Evolutionary conservation across 1,284 basidiomycete genomes (phyloP).

Genomic region (Ustilago shanxiensis): DNA sequence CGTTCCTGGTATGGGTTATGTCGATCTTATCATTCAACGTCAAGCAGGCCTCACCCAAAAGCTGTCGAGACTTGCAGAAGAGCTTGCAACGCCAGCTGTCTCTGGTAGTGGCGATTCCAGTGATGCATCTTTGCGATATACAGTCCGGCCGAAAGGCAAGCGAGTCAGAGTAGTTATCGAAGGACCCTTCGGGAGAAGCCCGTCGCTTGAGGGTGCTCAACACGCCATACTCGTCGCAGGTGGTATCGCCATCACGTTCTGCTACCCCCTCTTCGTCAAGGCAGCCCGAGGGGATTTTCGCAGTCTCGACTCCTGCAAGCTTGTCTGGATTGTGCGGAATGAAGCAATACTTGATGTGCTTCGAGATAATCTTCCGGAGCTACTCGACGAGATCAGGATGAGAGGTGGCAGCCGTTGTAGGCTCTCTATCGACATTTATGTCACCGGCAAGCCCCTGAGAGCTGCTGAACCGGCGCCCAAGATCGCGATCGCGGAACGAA

Average conservation of each 20-base stretch:
- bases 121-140: slow-evolving; percentile 5
- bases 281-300: slow-evolving; percentile 13
- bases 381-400: slow-evolving; percentile 10
- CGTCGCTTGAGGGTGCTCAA: slow-evolving; percentile 8
- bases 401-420: slow-evolving; percentile 9
- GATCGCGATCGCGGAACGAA: neutral
- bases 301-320: slow-evolving; percentile 28
- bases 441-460: slow-evolving; percentile 7
- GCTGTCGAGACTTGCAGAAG: slow-evolving; percentile 10
- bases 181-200: slow-evolving; percentile 36
- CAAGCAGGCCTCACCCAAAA: slow-evolving; percentile 39
- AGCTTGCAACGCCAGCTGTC: neutral
- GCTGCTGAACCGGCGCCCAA: neutral
- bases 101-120: neutral
- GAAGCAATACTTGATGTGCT: slow-evolving; percentile 24
- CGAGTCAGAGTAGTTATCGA: slow-evolving; percentile 40
- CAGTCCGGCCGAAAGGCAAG: slow-evolving; percentile 9
- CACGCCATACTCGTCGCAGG: slow-evolving; percentile 37
- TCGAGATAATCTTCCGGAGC: slow-evolving; percentile 16
- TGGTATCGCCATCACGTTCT: slow-evolving; percentile 52
- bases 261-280: slow-evolving; percentile 35
- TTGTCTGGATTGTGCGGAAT: slow-evolving; percentile 40
- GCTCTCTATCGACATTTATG: slow-evolving; percentile 28
- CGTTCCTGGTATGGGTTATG: slow-evolving; percentile 9
- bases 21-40: slow-evolving; percentile 33